phyloP scores from a whole-genome alignment of 495 filamentous ascomycete genomes.

The Tuber indicum region DNA sequence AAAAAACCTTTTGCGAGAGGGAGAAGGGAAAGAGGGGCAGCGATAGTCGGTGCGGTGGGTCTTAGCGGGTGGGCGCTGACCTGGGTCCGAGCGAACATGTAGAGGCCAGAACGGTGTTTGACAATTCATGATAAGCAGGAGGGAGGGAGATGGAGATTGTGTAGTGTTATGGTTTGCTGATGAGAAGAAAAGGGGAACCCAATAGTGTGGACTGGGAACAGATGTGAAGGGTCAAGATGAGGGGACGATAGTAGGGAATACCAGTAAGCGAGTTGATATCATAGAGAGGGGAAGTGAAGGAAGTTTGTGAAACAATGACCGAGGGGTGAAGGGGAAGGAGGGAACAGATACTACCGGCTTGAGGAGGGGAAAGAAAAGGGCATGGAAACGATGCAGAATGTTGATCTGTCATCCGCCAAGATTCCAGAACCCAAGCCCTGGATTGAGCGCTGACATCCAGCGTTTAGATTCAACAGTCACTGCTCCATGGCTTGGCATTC shows the following conservation, averaged over 20 bases:
- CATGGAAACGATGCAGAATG: background rate
- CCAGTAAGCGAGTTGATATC: background rate
- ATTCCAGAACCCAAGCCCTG: background rate
- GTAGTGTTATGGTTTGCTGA: background rate
- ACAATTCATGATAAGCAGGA: background rate
- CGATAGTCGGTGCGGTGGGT: slow-evolving; percentile 3
- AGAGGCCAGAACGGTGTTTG: slow-evolving; percentile 30
- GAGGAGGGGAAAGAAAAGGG: background rate
- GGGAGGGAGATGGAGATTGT: background rate
- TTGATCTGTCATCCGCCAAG: background rate
- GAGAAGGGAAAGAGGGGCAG: slow-evolving; percentile 11
- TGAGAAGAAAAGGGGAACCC: background rate
- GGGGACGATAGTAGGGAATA: background rate
- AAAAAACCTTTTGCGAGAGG: background rate
- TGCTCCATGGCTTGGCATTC: background rate
- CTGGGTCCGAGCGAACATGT: slow-evolving; percentile 40
- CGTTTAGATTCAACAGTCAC: background rate
- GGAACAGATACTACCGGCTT: background rate
- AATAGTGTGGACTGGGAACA: background rate
- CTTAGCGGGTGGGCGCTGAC: slow-evolving; percentile 22
- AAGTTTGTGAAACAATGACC: background rate
- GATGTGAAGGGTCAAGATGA: background rate
- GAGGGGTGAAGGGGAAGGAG: background rate
- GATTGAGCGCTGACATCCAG: background rate
- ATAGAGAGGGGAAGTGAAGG: slow-evolving; percentile 1